Evolutionary conservation across 129 eudicot genomes (phyloP), one percentile per base, ranked within the genome.

Genomic region (Pseudognaphalium luteoalbum): DNA sequence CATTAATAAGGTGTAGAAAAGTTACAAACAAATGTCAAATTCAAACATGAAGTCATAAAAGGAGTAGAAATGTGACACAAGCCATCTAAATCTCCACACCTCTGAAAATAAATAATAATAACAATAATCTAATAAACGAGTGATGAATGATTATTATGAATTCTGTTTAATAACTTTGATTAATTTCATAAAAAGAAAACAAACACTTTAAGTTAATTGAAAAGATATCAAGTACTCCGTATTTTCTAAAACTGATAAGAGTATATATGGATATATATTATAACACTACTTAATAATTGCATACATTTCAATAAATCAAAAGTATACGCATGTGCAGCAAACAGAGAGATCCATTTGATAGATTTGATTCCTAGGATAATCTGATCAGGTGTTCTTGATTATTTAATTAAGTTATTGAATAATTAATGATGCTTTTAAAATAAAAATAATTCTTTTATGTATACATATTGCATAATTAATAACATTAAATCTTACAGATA

Each of bases 41-140:
- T 69, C 66, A 77, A 72, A 80, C 82, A 86, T 83, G 76, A 81
- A 72, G 81, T 73, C 87, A 87, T 89, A 85, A 87, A 82, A 72
- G 70, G 62, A 11, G 54, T 4, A 47, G 54, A 47, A 47, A 47
- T 47, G 54, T 11, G n/a, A 47, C 44, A 44, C 17, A 47, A 47
- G 17, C n/a, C n/a, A 47, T 12, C 54, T 47, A 47, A 47, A 14
- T 44, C 16, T 11, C 5, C 17, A 44, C 52, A 44, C 54, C 12
- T 12, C 54, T 3, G 1, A 47, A 3, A 47, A 12, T 47, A 14
- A 12, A 47, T 47, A 44, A 14, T 11, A 25, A 25, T 47, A 44
- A 14, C 2, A 25, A 25, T 25, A 25, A 25, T 25, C 28, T 25
- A 25, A 25, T 25, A 25, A 25, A 0, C 1, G 1, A 25, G 28